Percentiles rank a stretch among this genome's conserved stretches.
phyloP scores from a whole-genome alignment of 129 eudicot genomes.

The Centrapalus pauciflorus region DNA sequence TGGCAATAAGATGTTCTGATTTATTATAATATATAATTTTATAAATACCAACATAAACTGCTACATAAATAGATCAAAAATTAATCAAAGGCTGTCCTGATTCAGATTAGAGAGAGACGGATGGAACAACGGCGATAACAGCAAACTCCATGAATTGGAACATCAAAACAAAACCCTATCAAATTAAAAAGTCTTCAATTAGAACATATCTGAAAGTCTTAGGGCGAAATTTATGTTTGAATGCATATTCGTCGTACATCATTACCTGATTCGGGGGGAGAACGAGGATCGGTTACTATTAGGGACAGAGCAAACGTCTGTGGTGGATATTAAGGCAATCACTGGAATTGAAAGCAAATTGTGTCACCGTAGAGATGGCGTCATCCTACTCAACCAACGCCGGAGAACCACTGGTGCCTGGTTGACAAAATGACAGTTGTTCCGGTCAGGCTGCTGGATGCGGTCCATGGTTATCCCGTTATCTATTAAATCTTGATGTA shows the following conservation, averaged over 20 bases:
- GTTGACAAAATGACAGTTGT: not conserved
- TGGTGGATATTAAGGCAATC: slow-evolving; percentile 16
- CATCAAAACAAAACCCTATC: not conserved
- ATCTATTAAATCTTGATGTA: too few species aligned
- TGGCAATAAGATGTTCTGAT: too few species aligned
- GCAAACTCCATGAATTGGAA: not conserved
- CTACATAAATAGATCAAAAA: not conserved
- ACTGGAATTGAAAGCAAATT: not conserved
- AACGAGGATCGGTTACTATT: slow-evolving; percentile 33
- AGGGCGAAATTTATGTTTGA: not conserved
- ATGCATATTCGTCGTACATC: not conserved
- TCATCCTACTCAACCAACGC: not conserved
- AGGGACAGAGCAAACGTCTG: slow-evolving; percentile 40
- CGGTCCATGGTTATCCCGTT: too few species aligned
- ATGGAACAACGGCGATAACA: not conserved
- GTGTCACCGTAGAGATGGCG: slow-evolving; percentile 17
- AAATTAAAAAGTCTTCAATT: not conserved
- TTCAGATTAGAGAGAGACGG: too few species aligned
- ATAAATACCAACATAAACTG: too few species aligned
- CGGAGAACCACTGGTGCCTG: not conserved
- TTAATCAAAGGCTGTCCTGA: not conserved
- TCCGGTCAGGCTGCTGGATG: not conserved
- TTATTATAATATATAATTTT: too few species aligned
- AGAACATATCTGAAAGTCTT: not conserved
- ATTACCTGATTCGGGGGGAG: slow-evolving; percentile 50